phyloP scores from a whole-genome alignment of 495 filamentous ascomycete species.

The Hapsidospora chrysogenum region DNA sequence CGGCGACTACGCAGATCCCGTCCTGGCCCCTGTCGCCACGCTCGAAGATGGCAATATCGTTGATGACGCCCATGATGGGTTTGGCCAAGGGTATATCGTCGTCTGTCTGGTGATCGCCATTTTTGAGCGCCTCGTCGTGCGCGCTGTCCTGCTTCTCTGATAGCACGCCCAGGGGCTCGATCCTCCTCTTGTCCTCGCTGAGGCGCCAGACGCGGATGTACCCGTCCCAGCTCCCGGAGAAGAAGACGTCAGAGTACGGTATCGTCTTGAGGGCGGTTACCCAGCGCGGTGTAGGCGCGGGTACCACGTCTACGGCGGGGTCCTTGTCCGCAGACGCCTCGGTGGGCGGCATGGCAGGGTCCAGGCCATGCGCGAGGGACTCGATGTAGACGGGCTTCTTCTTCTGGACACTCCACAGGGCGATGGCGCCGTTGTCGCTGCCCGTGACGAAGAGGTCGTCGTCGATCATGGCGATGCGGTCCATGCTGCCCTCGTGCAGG shows the following conservation, averaged over 20 bases:
- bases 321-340: constrained; percentile 54
- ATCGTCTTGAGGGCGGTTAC: constrained; percentile 79
- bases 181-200: constrained; percentile 62
- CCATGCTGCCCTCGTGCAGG: constrained; percentile 67
- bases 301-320: constrained; percentile 34
- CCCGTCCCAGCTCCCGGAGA: constrained; percentile 92
- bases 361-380: constrained; percentile 67
- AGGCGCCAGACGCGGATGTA: constrained; percentile 71
- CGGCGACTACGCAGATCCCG: constrained; percentile 65
- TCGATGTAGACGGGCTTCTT: constrained; percentile 86
- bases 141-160: constrained; percentile 2
- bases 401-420: constrained; percentile 80
- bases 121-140: constrained; percentile 4
- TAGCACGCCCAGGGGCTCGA: constrained; percentile 44
- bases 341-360: constrained; percentile 42
- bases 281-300: constrained; percentile 58
- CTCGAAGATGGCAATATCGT: constrained; percentile 74
- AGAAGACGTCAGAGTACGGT: constrained; percentile 71
- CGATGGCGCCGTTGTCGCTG: constrained; percentile 71
- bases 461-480: constrained; percentile 77
- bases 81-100: constrained; percentile 3
- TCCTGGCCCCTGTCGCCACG: constrained; percentile 50
- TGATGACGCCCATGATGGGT: constrained; percentile 56
- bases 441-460: constrained; percentile 85
- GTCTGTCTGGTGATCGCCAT: constrained; percentile 4